Percentiles rank a stretch among this genome's conserved stretches.
These are phyloP conservation scores for Agaricus sinodeliciosus DNA, from an alignment of 768 basidiomycete genomes.

Conservation along the genomic window DNA sequence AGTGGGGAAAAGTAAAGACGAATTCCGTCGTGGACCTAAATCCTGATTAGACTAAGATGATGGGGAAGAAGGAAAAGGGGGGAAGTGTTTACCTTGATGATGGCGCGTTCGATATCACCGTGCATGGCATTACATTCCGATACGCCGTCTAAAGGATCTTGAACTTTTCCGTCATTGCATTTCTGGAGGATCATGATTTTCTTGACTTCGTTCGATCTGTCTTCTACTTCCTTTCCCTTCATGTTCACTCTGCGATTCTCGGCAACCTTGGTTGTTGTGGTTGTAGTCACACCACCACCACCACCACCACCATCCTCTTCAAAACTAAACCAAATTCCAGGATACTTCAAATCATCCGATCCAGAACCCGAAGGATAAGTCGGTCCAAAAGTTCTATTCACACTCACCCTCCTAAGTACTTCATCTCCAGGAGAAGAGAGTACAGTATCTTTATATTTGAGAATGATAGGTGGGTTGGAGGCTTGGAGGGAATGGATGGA, in stretches of 20 bases:
- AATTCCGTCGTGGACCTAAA: conserved; percentile 74
- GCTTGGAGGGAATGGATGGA: conserved; percentile 63
- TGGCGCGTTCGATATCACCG: conserved; percentile 61
- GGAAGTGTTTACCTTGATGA: conserved; percentile 48
- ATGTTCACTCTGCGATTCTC: conserved; percentile 28
- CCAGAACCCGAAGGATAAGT: conserved; percentile 53
- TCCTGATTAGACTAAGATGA: too few species aligned
- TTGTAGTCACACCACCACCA: background rate
- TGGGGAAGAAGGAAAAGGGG: background rate
- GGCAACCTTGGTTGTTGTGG: too few species aligned
- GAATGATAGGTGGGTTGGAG: conserved; percentile 55
- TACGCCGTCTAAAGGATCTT: conserved; percentile 73
- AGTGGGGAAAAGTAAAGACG: conserved; percentile 56
- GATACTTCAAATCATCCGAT: conserved; percentile 65
- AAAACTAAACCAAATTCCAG: conserved; percentile 80
- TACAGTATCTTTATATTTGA: conserved; percentile 60
- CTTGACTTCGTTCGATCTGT: conserved; percentile 70
- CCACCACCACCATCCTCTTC: conserved; percentile 54
- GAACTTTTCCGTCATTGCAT: conserved; percentile 43
- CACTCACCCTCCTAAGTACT: conserved; percentile 53
- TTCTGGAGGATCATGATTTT: conserved; percentile 70
- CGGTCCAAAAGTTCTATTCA: conserved; percentile 73
- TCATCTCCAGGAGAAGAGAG: conserved; percentile 54
- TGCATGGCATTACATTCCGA: conserved; percentile 58
- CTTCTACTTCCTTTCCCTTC: conserved; percentile 48